These are phyloP conservation scores for Asterionellopsis glacialis DNA, from an alignment of 108 stramenopile genomes.

Conservation along the genomic window DNA sequence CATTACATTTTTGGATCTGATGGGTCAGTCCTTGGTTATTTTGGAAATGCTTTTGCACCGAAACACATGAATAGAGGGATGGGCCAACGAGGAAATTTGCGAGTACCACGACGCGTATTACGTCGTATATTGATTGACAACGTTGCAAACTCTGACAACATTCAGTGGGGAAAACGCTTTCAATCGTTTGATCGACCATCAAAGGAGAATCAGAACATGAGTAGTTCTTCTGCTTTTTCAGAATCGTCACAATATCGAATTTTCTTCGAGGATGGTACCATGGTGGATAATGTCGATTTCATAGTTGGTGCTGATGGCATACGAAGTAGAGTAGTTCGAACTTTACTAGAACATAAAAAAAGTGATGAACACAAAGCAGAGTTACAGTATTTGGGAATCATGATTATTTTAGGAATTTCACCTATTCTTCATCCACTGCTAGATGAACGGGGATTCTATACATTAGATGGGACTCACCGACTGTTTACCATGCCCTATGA, in stretches of 20 bases:
- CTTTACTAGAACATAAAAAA: background rate
- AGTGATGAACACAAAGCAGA: constrained; percentile 10
- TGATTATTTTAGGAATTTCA: constrained; percentile 72
- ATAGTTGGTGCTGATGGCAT: constrained; percentile 84
- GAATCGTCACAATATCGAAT: constrained; percentile 17
- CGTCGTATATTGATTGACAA: constrained; percentile 46
- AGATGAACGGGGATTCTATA: constrained; percentile 83
- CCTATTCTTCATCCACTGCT: constrained; percentile 60
- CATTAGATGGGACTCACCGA: constrained; percentile 62
- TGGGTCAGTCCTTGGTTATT: constrained; percentile 64
- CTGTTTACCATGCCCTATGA: constrained; percentile 85
- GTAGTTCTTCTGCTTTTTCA: background rate
- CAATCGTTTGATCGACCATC: no score
- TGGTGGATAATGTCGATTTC: constrained; percentile 50
- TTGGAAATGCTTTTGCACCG: constrained; percentile 71
- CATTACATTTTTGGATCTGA: constrained; percentile 64
- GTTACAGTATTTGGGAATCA: constrained; percentile 48
- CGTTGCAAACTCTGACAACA: constrained; percentile 12
- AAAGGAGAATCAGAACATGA: background rate
- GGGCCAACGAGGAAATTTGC: constrained; percentile 82
- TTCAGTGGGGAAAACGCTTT: constrained; percentile 3
- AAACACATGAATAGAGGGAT: constrained; percentile 21
- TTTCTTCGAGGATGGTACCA: constrained; percentile 42
- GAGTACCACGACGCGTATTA: constrained; percentile 66
- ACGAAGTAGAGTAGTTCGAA: constrained; percentile 27